Percentiles rank a stretch among this genome's conserved stretches.
phyloP scores from a whole-genome alignment of 2,329 filamentous ascomycete genomes.

The Paraphaeosphaeria minitans region DNA sequence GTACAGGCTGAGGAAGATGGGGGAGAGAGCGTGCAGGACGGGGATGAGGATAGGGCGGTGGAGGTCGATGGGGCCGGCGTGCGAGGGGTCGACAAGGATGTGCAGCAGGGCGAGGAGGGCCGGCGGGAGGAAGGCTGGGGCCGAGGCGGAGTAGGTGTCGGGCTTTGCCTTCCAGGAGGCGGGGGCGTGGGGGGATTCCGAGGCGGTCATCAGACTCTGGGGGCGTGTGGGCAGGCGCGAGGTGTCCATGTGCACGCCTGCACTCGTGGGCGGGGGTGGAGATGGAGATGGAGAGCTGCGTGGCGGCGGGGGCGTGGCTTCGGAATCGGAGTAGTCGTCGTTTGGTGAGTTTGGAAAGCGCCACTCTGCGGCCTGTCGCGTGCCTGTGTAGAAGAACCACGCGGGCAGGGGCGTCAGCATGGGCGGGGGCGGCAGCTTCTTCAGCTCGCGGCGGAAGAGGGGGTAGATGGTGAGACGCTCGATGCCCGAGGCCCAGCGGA shows the following conservation, averaged over 20 bases:
- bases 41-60: conserved; percentile 30
- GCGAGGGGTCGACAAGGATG: conserved; percentile 18
- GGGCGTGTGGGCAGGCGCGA: conserved; percentile 14
- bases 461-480: conserved; percentile 40
- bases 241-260: conserved; percentile 13
- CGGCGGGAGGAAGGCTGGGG: conserved; percentile 37
- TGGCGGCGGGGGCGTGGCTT: neutral
- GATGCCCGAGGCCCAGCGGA: conserved; percentile 39
- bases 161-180: conserved; percentile 11
- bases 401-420: conserved; percentile 15
- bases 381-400: conserved; percentile 19
- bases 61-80: conserved; percentile 24
- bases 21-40: conserved; percentile 35
- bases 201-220: conserved; percentile 11
- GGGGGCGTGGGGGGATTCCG: conserved; percentile 7
- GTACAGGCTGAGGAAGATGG: conserved; percentile 42
- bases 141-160: conserved; percentile 15
- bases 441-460: conserved; percentile 34
- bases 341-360: conserved; percentile 33
- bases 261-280: neutral
- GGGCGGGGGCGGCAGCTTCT: conserved; percentile 36
- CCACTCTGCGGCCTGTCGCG: conserved; percentile 24
- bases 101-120: conserved; percentile 29
- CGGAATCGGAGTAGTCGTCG: conserved; percentile 11
- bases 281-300: conserved; percentile 1